A percentile compares a stretch with the other conserved stretches of the same genome.
Conservation (phyloP, 352 stramenopile species). For the Discostella stelligera region DNA sequence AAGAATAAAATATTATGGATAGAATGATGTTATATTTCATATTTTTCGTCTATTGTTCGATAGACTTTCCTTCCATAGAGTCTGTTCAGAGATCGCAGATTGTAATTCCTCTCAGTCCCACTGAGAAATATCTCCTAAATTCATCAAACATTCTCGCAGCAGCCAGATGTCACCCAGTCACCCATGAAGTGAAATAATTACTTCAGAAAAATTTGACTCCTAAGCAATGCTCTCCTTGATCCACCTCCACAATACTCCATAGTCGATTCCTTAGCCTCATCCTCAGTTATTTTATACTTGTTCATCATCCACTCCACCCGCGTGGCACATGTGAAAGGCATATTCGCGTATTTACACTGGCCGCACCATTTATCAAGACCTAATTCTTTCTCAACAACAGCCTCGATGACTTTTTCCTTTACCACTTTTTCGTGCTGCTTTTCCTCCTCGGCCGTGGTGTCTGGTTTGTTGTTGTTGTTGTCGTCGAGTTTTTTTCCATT, state of each 20-base stretch:
- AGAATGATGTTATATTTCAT: no score
- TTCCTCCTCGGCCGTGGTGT: constrained; percentile 2
- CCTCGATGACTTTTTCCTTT: constrained; percentile 31
- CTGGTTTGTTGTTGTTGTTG: neutral
- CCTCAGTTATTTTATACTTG: constrained; percentile 15
- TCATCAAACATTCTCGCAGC: no score
- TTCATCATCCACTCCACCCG: constrained; percentile 16
- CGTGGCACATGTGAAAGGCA: constrained; percentile 4
- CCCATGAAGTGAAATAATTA: neutral
- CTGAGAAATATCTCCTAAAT: no score
- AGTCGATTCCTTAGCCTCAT: constrained; percentile 15
- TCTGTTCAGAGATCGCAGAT: no score
- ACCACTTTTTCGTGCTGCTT: constrained; percentile 7
- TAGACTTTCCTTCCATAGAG: no score
- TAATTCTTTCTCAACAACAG: constrained; percentile 32
- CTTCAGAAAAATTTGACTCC: neutral
- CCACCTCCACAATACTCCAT: constrained; percentile 1
- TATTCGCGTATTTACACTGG: constrained; percentile 13
- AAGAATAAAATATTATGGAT: no score
- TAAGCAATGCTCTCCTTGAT: neutral
- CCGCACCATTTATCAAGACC: constrained; percentile 34
- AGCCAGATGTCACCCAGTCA: no score
- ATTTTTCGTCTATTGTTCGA: no score
- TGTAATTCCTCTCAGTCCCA: no score
- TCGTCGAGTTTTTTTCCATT: neutral